Percentiles rank a stretch among this genome's conserved stretches.
Conservation (phyloP, 805 yeast genomes). For the Myxozyma melibiosi region DNA sequence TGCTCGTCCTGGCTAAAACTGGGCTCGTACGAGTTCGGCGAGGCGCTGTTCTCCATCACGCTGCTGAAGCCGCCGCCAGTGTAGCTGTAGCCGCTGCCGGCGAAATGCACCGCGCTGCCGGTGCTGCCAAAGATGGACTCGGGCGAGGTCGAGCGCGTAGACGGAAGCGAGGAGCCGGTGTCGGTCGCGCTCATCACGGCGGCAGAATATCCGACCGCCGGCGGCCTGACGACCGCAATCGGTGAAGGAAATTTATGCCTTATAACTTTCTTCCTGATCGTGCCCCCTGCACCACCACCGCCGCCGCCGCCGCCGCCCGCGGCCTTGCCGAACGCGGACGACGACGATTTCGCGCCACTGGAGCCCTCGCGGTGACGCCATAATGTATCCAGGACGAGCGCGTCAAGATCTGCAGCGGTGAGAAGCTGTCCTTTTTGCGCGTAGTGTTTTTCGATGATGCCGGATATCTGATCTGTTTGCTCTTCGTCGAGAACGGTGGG, state of each 20-base stretch:
- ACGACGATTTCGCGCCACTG: not conserved
- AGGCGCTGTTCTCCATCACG: too few relatives aligned
- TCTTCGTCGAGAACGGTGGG: constrained; percentile 30
- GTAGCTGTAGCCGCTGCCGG: not conserved
- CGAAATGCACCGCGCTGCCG: not conserved
- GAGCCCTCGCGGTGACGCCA: constrained; percentile 23
- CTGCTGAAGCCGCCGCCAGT: too few relatives aligned
- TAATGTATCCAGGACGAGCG: constrained; percentile 21
- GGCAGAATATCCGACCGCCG: too few relatives aligned
- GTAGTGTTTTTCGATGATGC: constrained; percentile 10
- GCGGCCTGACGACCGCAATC: not conserved
- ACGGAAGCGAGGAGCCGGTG: constrained; percentile 11
- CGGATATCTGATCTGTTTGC: constrained; percentile 25
- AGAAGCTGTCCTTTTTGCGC: constrained; percentile 17
- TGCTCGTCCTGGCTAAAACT: not conserved
- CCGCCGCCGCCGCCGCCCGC: not conserved
- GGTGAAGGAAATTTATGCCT: not conserved
- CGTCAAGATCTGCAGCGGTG: constrained; percentile 25
- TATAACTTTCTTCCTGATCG: constrained; percentile 10
- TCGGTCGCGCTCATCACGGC: too few relatives aligned
- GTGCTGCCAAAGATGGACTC: constrained; percentile 4
- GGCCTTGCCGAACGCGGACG: not conserved
- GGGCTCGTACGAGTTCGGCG: not conserved
- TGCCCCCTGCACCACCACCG: not conserved
- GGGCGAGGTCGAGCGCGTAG: constrained; percentile 24